Conservation (phyloP, 2,329 filamentous ascomycete genomes). For the Clonostachys chloroleuca region DNA sequence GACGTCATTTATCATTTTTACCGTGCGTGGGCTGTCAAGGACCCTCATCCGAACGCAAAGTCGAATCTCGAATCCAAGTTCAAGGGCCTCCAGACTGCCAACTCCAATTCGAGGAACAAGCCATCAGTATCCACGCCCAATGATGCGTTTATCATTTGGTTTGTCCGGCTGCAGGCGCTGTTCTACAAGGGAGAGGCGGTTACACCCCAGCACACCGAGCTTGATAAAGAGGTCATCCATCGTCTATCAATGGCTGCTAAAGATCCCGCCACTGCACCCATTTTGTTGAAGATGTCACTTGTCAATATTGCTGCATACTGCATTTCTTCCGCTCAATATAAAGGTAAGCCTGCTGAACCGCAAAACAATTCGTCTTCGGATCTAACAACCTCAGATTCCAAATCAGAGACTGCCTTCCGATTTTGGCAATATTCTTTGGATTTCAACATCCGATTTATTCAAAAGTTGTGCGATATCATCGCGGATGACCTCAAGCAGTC, state of each 20-base stretch:
- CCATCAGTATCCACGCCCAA: conserved; percentile 39
- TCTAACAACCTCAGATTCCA: conserved; percentile 31
- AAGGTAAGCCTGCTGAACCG: conserved; percentile 12
- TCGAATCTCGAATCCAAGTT: conserved; percentile 80
- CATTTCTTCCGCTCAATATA: conserved; percentile 43
- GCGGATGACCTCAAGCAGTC: conserved; percentile 56
- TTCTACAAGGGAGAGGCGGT: conserved; percentile 69
- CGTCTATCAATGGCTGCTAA: conserved; percentile 72
- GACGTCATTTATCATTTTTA: conserved; percentile 88
- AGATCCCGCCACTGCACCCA: conserved; percentile 57
- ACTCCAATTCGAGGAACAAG: background rate
- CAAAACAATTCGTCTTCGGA: background rate
- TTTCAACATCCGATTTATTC: conserved; percentile 75
- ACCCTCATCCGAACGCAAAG: conserved; percentile 70
- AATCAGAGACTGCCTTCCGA: conserved; percentile 34
- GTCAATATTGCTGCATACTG: conserved; percentile 84
- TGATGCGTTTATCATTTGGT: conserved; percentile 72
- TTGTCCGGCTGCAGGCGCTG: conserved; percentile 79
- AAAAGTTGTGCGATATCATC: conserved; percentile 65
- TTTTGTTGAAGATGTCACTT: conserved; percentile 74
- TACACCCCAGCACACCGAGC: conserved; percentile 71
- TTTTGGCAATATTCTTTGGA: conserved; percentile 65
- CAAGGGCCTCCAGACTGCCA: conserved; percentile 31
- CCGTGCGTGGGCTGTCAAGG: conserved; percentile 69
- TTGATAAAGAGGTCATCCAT: conserved; percentile 81